Evolutionary conservation across 2,329 filamentous ascomycete genomes (phyloP), one percentile per base, ranked within the genome.

Genomic region (Ceratocystis alfenasii): DNA sequence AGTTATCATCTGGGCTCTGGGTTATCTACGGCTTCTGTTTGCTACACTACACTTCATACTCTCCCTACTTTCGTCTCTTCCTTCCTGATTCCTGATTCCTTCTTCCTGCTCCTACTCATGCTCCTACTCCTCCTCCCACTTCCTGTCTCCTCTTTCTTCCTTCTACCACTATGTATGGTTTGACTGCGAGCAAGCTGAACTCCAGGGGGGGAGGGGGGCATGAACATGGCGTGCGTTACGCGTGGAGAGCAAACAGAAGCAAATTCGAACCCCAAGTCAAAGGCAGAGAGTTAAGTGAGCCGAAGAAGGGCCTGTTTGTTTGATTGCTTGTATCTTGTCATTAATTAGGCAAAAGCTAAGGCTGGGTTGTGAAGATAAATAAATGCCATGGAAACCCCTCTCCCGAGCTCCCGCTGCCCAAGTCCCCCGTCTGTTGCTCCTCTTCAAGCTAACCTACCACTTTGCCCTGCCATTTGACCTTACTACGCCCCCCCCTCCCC

Each of bases 321-420:
- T 48, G 15, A 6, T 20, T 48, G 7, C 5, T 20, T 48, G 45
- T 20, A 20, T 20, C n/a, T 17, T 20, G 15, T 12, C 45, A 48
- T 12, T 12, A 22, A 22, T 12, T 12, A 22, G 12, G 50, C 20
- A 15, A 55, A 25, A 55, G 50, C 50, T 5, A 55, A 30, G 20
- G 3, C 50, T 55, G 50, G 20, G 20, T 4, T 30, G 53, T 12
- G 17, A 28, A 57, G 15, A 57, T 57, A 30, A 57, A 57, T 57
- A 36, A 36, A 57, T 57, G 53, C 25, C 53, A 57, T 57, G 53
- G 53, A 17, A 57, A 17, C 53, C 53, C 50, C 33, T 36, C 33
- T 10, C 33, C 36, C 36, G 10, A 36, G 10, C 36, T 36, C 8
- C 36, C 36, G 36, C 10, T 36, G 8, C 36, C 36, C 53, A 28